Percentiles rank a stretch among this genome's conserved stretches.
phyloP scores from a whole-genome alignment of 345 rosid species.

The Populus nigra region DNA sequence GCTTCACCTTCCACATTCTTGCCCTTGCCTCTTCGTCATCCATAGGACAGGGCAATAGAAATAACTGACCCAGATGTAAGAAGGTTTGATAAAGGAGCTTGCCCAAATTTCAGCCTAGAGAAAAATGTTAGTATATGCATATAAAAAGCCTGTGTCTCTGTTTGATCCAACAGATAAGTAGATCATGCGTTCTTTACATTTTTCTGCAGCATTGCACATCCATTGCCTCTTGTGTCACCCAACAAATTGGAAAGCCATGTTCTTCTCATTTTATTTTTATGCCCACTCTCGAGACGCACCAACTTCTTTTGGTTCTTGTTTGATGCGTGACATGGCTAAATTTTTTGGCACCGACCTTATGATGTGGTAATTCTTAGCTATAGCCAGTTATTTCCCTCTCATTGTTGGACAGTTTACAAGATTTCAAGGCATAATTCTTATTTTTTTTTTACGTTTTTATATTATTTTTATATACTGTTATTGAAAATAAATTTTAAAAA shows the following conservation, averaged over 20 bases:
- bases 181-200: neutral
- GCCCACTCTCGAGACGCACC: neutral
- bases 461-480: too few species aligned
- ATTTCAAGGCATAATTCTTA: neutral
- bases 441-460: too few species aligned
- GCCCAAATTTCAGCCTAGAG: neutral
- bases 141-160: neutral
- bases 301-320: neutral
- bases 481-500: too few species aligned
- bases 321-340: neutral
- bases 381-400: neutral
- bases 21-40: neutral
- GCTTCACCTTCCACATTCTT: constrained; percentile 13
- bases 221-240: neutral
- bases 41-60: neutral
- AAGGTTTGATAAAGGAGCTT: neutral
- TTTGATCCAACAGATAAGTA: neutral
- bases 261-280: neutral
- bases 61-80: neutral
- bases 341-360: neutral
- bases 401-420: neutral
- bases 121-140: neutral
- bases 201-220: neutral
- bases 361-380: neutral
- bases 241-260: neutral